phyloP scores from a whole-genome alignment of 2,329 filamentous ascomycete genomes.

The Trichoderma atrobrunneum region DNA sequence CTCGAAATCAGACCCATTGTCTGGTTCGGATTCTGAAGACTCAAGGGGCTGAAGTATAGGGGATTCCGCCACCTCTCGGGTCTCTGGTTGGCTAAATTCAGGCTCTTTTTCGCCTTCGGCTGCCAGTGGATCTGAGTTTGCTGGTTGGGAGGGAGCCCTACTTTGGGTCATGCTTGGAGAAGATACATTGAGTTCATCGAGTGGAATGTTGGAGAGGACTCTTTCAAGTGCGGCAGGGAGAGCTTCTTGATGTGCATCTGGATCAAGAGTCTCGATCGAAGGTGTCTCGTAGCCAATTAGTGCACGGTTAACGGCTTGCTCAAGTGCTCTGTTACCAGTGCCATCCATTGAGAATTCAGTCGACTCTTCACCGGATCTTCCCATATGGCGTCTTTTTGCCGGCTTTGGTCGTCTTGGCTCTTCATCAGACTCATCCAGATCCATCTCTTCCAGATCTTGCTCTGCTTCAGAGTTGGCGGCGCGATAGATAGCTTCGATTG shows the following conservation, averaged over 20 bases:
- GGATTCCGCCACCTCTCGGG: neutral
- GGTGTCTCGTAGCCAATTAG: fast-evolving
- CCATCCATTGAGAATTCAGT: too few species aligned
- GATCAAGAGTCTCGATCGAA: fast-evolving
- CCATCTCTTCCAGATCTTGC: neutral
- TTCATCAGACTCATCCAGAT: neutral
- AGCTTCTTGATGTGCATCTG: neutral
- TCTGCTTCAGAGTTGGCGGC: neutral
- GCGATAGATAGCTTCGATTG: neutral
- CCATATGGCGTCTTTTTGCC: neutral
- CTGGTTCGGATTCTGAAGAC: neutral
- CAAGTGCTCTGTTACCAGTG: neutral
- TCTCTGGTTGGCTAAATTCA: neutral
- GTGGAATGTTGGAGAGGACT: too few species aligned
- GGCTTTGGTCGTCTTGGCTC: neutral
- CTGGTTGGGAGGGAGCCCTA: too few species aligned
- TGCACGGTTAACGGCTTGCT: neutral
- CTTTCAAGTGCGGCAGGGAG: neutral
- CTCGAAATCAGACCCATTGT: neutral
- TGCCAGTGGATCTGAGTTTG: neutral
- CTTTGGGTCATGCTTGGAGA: too few species aligned
- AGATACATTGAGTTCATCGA: neutral
- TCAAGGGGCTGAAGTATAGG: too few species aligned
- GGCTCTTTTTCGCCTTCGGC: neutral
- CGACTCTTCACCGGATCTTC: too few species aligned